Evolutionary conservation across 2,329 filamentous ascomycete genomes (phyloP).

Genomic region (Microdochium nivale): DNA sequence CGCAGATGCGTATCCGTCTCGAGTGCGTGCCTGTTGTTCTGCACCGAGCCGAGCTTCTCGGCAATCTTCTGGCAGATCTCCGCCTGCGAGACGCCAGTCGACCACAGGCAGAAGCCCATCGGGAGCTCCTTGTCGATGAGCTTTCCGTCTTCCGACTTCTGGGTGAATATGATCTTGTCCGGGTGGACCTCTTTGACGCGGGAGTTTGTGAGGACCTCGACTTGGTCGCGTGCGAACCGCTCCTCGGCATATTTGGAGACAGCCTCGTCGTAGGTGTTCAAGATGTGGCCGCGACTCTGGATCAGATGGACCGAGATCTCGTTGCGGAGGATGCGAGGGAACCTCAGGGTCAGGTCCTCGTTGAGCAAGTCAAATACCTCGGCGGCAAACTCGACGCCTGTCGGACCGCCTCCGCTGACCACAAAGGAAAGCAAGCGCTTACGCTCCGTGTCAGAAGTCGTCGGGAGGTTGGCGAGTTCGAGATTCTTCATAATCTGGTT

Average conservation of each 20-base stretch:
- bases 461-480: slow-evolving; percentile 86
- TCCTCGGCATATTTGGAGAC: slow-evolving; percentile 88
- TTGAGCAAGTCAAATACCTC: slow-evolving; percentile 95
- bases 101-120: slow-evolving; percentile 96
- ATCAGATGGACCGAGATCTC: slow-evolving; percentile 97
- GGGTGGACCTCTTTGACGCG: slow-evolving; percentile 80
- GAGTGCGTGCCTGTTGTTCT: slow-evolving; percentile 84
- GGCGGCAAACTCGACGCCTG: slow-evolving; percentile 94
- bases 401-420: slow-evolving; percentile 90
- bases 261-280: slow-evolving; percentile 97
- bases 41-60: slow-evolving; percentile 62
- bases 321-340: slow-evolving; percentile 85
- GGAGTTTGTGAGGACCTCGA: slow-evolving; percentile 87
- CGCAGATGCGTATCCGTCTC: slow-evolving; percentile 93
- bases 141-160: slow-evolving; percentile 66
- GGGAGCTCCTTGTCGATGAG: slow-evolving; percentile 85
- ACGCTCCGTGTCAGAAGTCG: slow-evolving; percentile 80
- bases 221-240: slow-evolving; percentile 81
- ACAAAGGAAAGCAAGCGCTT: slow-evolving; percentile 87
- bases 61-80: slow-evolving; percentile 71
- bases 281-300: slow-evolving; percentile 85
- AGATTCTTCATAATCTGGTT: slow-evolving; percentile 85
- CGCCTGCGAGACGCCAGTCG: slow-evolving; percentile 85
- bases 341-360: slow-evolving; percentile 77
- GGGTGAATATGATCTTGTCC: slow-evolving; percentile 83